phyloP scores from a whole-genome alignment of 306 rosid species.

The Ziziphus jujuba region DNA sequence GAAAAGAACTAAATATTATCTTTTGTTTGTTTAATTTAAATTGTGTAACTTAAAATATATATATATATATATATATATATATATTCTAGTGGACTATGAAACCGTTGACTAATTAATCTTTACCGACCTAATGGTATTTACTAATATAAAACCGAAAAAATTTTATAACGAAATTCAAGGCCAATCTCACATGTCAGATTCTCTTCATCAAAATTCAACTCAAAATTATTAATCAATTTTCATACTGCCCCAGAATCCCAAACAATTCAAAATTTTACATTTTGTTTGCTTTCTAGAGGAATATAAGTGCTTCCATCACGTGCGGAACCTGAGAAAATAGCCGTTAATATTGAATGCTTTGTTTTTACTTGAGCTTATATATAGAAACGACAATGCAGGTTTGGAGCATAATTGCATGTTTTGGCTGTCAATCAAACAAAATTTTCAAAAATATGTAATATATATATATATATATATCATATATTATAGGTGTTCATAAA shows the following conservation, averaged over 20 bases:
- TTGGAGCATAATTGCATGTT: too few species aligned
- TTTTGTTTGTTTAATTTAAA: too few species aligned
- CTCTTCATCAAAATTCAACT: not conserved
- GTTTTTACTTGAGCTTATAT: too few species aligned
- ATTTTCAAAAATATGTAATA: too few species aligned
- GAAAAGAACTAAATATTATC: too few species aligned
- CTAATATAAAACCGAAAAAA: not conserved
- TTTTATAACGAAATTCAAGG: conserved; percentile 33
- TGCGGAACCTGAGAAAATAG: conserved; percentile 37
- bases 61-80: too few species aligned
- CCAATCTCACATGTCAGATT: conserved; percentile 46
- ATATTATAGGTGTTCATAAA: too few species aligned
- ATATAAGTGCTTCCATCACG: conserved; percentile 42
- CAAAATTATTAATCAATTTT: not conserved
- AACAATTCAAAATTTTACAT: not conserved
- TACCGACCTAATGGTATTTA: conserved; percentile 30
- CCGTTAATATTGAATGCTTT: conserved; percentile 32
- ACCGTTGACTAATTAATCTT: conserved; percentile 44
- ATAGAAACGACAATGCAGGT: too few species aligned
- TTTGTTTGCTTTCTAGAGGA: conserved; percentile 6
- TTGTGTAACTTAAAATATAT: too few species aligned
- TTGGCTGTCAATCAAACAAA: too few species aligned
- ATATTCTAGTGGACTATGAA: too few species aligned
- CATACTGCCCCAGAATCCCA: conserved; percentile 6
- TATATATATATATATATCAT: too few species aligned